These are phyloP conservation scores for Tulasnella sp. DNA, from an alignment of 768 basidiomycete genomes.

Conservation along the genomic window DNA sequence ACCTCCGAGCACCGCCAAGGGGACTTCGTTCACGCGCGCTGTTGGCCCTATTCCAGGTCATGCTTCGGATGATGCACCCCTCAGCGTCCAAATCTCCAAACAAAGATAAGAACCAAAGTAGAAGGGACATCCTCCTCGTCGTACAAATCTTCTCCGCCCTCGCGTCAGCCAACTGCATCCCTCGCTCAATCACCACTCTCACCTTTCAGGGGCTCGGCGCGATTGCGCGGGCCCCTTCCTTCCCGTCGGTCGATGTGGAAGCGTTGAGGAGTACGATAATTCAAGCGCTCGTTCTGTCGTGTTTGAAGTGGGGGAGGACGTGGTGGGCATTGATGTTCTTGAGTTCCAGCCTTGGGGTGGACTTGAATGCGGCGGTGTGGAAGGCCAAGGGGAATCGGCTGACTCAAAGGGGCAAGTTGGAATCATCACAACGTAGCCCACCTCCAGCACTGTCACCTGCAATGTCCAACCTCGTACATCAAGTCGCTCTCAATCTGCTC, in stretches of 20 bases:
- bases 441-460: neutral
- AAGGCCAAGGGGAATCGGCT: neutral
- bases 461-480: neutral
- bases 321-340: neutral
- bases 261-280: neutral
- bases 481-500: neutral
- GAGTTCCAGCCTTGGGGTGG: neutral
- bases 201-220: neutral
- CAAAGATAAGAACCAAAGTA: neutral
- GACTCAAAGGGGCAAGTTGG: neutral
- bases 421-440: neutral
- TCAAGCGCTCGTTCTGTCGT: neutral
- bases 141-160: neutral
- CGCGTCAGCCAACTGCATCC: neutral
- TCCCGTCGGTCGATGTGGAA: neutral
- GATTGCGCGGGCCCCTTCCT: neutral
- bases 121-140: neutral
- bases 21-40: neutral
- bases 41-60: neutral
- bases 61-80: neutral
- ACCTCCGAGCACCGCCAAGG: neutral
- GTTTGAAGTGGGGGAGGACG: neutral
- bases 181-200: neutral
- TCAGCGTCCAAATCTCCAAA: neutral
- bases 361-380: neutral